Evolutionary conservation across 805 yeast genomes (phyloP).

Genomic region (Suhomyces sp.): DNA sequence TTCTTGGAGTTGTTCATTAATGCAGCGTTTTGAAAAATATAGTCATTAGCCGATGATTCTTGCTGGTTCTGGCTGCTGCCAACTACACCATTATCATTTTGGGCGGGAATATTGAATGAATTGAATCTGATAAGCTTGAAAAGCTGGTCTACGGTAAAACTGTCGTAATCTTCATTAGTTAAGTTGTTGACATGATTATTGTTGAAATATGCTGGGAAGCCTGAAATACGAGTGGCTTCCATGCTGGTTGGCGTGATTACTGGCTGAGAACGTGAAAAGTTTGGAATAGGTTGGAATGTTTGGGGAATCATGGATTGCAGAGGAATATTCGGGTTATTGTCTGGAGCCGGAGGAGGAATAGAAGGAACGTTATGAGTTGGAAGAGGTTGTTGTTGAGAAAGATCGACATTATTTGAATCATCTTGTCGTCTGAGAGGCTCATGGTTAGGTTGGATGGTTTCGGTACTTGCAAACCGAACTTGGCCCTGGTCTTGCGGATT

Average conservation of each 20-base stretch:
- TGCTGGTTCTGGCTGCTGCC: neutral
- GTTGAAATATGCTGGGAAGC: slow-evolving; percentile 19
- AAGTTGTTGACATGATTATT: slow-evolving; percentile 21
- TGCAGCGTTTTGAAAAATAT: slow-evolving; percentile 1
- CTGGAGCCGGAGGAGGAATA: neutral
- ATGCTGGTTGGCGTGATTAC: slow-evolving; percentile 4
- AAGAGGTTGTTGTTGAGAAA: slow-evolving; percentile 1
- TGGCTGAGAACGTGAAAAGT: neutral
- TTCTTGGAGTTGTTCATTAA: slow-evolving; percentile 5
- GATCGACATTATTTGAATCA: neutral
- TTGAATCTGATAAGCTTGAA: slow-evolving; percentile 34
- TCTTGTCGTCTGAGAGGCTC: neutral
- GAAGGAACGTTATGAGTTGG: neutral
- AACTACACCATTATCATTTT: too few relatives aligned
- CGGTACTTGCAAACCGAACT: neutral
- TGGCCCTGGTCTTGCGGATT: neutral
- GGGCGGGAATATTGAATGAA: neutral
- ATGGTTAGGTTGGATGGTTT: neutral
- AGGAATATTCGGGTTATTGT: neutral
- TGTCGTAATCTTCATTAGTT: slow-evolving; percentile 40
- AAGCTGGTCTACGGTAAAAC: slow-evolving; percentile 33
- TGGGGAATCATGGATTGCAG: neutral
- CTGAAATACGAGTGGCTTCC: slow-evolving; percentile 4
- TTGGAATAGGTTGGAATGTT: neutral
- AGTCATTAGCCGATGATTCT: neutral